Percentiles rank a stretch among this genome's conserved stretches.
phyloP scores from a whole-genome alignment of 805 yeast species.

The Candida saitoana region DNA sequence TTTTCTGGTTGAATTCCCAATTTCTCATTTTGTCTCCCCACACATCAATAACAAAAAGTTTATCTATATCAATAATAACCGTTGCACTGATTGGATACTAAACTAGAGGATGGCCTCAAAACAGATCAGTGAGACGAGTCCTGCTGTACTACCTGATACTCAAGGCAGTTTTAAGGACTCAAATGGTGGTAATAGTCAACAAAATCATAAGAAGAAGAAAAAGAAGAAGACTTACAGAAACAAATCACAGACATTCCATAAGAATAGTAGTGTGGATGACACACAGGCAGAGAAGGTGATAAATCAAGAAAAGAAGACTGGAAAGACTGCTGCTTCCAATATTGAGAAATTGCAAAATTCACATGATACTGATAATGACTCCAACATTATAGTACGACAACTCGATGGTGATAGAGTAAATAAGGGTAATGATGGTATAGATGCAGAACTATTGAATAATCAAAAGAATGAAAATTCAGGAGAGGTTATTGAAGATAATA shows the following conservation, averaged over 20 bases:
- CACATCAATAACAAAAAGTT: neutral
- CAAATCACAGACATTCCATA: constrained; percentile 4
- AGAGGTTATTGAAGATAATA: neutral
- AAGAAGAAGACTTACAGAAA: constrained; percentile 9
- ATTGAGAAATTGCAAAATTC: neutral
- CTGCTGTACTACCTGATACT: neutral
- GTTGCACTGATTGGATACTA: neutral
- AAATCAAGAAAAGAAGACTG: neutral
- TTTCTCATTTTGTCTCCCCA: constrained; percentile 1
- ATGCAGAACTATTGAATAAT: neutral
- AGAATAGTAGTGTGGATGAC: neutral
- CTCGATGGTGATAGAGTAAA: neutral
- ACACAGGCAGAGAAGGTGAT: neutral
- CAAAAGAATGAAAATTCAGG: neutral
- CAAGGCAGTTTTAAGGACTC: neutral
- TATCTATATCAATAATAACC: neutral
- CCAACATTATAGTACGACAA: neutral
- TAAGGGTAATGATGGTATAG: neutral
- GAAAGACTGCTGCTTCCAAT: neutral
- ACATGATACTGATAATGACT: neutral
- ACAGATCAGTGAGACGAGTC: neutral
- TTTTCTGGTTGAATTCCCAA: too few species aligned
- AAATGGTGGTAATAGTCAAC: neutral
- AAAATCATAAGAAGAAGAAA: constrained; percentile 6
- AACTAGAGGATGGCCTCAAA: constrained; percentile 4